phyloP scores from a whole-genome alignment of 345 rosid species.

The Brassica rapa region DNA sequence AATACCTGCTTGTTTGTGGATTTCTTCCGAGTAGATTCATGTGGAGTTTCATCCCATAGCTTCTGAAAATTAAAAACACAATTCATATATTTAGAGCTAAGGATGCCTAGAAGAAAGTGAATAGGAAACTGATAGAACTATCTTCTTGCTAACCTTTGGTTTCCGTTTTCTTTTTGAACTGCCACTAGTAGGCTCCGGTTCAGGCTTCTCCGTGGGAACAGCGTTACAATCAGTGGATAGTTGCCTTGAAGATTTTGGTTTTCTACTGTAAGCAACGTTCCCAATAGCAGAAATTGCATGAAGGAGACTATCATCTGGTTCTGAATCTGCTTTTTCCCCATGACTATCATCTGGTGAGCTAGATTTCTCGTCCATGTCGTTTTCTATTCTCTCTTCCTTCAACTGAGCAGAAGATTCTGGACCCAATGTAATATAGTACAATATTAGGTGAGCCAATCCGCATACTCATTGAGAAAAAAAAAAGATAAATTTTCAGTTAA shows the following conservation, averaged over 20 bases:
- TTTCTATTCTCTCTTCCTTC: slow-evolving; percentile 59
- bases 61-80: slow-evolving; percentile 48
- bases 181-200: slow-evolving; percentile 42
- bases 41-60: slow-evolving; percentile 47
- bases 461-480: slow-evolving; percentile 19
- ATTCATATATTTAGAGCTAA: slow-evolving; percentile 15
- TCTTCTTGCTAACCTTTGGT: slow-evolving; percentile 33
- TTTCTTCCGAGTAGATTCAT: slow-evolving; percentile 44
- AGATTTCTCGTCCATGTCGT: slow-evolving; percentile 55
- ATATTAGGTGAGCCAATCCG: not conserved
- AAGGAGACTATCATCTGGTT: slow-evolving; percentile 49
- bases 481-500: slow-evolving; percentile 9
- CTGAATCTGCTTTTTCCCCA: slow-evolving; percentile 46
- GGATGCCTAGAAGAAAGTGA: slow-evolving; percentile 11
- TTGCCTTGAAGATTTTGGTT: slow-evolving; percentile 55
- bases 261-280: slow-evolving; percentile 45
- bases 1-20: slow-evolving; percentile 53
- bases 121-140: slow-evolving; percentile 13
- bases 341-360: slow-evolving; percentile 53
- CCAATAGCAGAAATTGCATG: slow-evolving; percentile 45
- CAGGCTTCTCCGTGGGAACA: slow-evolving; percentile 48
- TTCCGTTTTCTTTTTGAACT: slow-evolving; percentile 54
- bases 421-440: slow-evolving; percentile 27
- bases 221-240: slow-evolving; percentile 39
- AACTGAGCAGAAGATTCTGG: slow-evolving; percentile 70